phyloP scores from a whole-genome alignment of 2,329 filamentous ascomycete genomes.

The Teratosphaeria pseudoeucalypti region DNA sequence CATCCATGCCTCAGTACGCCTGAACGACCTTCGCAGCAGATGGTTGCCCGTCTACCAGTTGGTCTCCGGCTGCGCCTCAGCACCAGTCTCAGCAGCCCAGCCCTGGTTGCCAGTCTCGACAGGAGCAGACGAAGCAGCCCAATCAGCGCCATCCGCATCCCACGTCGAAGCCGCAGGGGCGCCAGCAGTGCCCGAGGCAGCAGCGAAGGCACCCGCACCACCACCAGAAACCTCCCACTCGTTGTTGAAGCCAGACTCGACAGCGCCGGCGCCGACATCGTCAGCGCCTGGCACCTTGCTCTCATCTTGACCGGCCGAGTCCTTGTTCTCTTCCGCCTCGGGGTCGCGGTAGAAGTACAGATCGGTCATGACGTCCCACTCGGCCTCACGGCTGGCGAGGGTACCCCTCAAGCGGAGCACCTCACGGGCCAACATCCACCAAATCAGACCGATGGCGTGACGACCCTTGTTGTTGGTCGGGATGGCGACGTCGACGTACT shows the following conservation, averaged over 20 bases:
- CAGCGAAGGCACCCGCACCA: constrained; percentile 54
- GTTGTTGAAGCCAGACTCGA: constrained; percentile 67
- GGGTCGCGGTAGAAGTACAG: constrained; percentile 99
- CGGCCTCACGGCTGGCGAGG: constrained; percentile 86
- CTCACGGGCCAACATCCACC: constrained; percentile 99
- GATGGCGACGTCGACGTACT: constrained; percentile 99
- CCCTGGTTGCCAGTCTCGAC: constrained; percentile 41
- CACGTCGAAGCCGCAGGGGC: constrained; percentile 52
- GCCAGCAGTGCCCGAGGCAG: constrained; percentile 46
- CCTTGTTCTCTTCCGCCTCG: constrained; percentile 98
- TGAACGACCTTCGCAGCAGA: constrained; percentile 1
- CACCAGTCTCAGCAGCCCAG: constrained; percentile 36
- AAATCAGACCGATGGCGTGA: constrained; percentile 95
- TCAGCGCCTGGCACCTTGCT: constrained; percentile 72
- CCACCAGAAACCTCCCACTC: constrained; percentile 77
- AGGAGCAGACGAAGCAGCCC: constrained; percentile 50
- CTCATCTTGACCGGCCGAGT: constrained; percentile 70
- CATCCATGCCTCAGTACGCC: background rate
- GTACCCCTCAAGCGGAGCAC: constrained; percentile 97
- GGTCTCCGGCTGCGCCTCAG: constrained; percentile 26
- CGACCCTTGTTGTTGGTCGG: constrained; percentile 99
- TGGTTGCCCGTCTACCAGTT: constrained; percentile 35
- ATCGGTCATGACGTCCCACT: constrained; percentile 99
- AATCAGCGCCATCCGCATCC: constrained; percentile 57
- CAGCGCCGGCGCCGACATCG: constrained; percentile 68